Base-by-base conservation (phyloP, 192 early-diverging fungal genomes). In the Phycomyces nitens region DNA sequence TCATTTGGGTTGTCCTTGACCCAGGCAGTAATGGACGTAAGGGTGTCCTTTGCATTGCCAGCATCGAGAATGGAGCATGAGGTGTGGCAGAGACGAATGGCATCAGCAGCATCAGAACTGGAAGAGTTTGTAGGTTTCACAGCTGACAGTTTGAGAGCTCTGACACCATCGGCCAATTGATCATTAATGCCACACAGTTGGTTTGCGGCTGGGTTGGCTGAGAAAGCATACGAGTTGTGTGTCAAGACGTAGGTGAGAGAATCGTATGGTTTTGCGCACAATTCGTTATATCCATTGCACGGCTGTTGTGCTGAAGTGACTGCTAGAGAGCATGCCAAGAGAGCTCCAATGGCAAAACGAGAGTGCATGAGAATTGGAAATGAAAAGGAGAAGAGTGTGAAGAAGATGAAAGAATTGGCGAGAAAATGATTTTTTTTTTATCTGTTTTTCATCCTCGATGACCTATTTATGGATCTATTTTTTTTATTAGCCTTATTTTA, bases 151-250 rank as follows among this genome's bases (percentile, higher is more conserved):
- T 88, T 88, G 53, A 94, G 80, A 7, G 74, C 86, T 5, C 92
- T 77, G 47, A 94, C 72, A 21, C 92, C 92, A 55, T 87, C 86
- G 40, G 77, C 71, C 8, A 94, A 77, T 73, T 94, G 92, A 11
- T 72, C 71, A 18, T 60, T 58, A 38, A 92, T 85, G 26, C 79
- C 62, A 55, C 77, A 77, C 65, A 85, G 67, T 67, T 92, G 90
- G 69, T 89, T 91, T 14, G 86, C 84, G 15, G 84, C 82, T 10
- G 83, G 73, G 26, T 82, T 76, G 15, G 71, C 78, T 22, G 76
- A 65, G 26, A 56, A 73, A 24, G 85, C 80, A 69, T 77, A 90
- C 1, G 89, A 82, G 65, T 92, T 92, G 76, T 94, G 92, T 16
- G 92, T 90, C 7, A 84, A 82, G 1, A 84, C 72, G 43, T 79